Base-by-base conservation (phyloP, 2,329 filamentous ascomycete species). In the Claviceps sp. region DNA sequence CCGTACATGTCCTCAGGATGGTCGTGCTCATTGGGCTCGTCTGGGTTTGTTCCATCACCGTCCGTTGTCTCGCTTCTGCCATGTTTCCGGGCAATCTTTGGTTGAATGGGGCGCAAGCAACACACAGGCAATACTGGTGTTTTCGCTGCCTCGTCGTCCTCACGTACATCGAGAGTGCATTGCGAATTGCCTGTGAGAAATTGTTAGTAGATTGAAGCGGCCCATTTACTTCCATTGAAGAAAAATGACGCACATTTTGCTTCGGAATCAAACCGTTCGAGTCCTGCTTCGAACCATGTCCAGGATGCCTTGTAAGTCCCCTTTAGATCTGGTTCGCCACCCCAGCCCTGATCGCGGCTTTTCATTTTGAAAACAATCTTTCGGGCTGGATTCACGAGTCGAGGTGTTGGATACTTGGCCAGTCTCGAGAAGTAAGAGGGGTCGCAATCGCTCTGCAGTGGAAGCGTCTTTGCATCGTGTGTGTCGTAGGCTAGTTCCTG, bases 221-320 rank as follows among this genome's bases (percentile, higher is more conserved):
- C 7, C 7, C 7, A 8, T 4, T 0, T 13, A 5, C 4, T 24
- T 13, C 22, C 16, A 4, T 44, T 30, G 26, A 11, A 8, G n/a
- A 16, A 3, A 36, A 14, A 24, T 6, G 2, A 55, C 66, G 58
- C 56, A 67, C 66, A 66, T 5, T 49, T 54, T 13, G 58, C 57
- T 16, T 58, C 58, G 20, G 67, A 67, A 45, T 76, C 74, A 47
- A 79, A 75, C 3, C 71, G 70, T 62, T 84, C 81, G 16, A 81
- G 61, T 0, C 81, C 81, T 16, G 72, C 78, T 52, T 83, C 80
- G 54, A 83, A 82, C 81, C 81, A 85, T 0, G 80, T 80, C 65
- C 67, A 81, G 0, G 80, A 78, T 2, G 63, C 67, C 0, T 61
- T 56, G 51, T 73, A 82, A 1, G 70, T 70, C 2, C 69, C 69